Evolutionary conservation across 1,284 basidiomycete genomes (phyloP).

Genomic region (Apiotrichum sp.): DNA sequence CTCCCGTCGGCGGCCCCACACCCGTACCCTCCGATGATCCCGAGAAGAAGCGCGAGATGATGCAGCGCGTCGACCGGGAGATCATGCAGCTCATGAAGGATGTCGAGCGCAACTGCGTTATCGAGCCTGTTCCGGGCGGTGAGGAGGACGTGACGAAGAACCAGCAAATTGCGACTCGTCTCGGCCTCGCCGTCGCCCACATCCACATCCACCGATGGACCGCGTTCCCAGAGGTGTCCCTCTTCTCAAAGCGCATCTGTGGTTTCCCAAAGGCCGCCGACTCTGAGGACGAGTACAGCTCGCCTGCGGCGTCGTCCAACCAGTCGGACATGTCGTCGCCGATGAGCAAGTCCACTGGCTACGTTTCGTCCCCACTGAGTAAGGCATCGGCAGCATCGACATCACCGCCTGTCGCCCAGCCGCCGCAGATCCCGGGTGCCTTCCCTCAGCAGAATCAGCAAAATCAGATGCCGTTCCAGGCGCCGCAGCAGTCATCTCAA

Average conservation of each 20-base stretch:
- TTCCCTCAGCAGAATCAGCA: no score
- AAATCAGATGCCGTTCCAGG: no score
- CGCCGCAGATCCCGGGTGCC: no score
- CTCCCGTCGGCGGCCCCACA: background rate
- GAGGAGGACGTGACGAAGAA: conserved; percentile 47
- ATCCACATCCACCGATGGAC: conserved; percentile 46
- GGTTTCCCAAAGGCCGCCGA: conserved; percentile 37
- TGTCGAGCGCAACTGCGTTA: conserved; percentile 35
- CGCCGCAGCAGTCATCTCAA: no score
- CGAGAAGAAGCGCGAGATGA: conserved; percentile 13
- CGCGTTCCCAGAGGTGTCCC: conserved; percentile 46
- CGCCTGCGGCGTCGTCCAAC: background rate
- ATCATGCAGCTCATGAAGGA: conserved; percentile 40
- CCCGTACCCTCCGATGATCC: background rate
- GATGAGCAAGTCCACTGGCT: background rate
- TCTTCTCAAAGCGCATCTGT: conserved; percentile 45
- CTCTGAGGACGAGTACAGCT: conserved; percentile 5
- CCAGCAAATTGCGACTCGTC: conserved; percentile 39
- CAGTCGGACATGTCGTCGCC: background rate
- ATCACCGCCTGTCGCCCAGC: no score
- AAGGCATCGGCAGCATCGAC: no score
- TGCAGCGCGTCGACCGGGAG: conserved; percentile 37
- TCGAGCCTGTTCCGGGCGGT: conserved; percentile 43
- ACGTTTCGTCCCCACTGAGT: background rate
- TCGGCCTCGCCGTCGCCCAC: conserved; percentile 43